Evolutionary conservation across 371 early-diverging fungal species (phyloP).

Genomic region (Umbelopsis sp.): DNA sequence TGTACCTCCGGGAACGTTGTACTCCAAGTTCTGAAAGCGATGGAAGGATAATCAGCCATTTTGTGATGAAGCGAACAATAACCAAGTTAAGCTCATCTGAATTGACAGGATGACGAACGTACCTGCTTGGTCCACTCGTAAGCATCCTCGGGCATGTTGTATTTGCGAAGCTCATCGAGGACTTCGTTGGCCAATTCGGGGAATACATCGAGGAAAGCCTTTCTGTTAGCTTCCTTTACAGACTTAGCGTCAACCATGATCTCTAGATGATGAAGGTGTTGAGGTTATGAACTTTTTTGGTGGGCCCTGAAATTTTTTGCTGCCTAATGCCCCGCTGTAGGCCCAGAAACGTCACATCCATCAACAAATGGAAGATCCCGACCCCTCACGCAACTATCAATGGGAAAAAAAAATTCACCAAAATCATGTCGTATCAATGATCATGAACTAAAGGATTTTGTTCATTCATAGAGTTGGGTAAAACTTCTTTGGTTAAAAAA

Average conservation of each 20-base stretch:
- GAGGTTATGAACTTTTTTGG: not conserved
- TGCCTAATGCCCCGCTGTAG: not conserved
- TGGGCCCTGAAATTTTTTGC: slow-evolving; percentile 19
- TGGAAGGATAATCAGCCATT: no score
- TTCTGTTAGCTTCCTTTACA: slow-evolving; percentile 57
- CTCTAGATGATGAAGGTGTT: slow-evolving; percentile 19
- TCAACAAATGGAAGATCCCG: no score
- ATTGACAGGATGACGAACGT: slow-evolving; percentile 7
- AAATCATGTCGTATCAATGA: no score
- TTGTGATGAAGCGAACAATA: no score
- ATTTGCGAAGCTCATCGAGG: slow-evolving; percentile 62
- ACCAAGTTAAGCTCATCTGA: no score
- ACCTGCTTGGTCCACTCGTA: slow-evolving; percentile 70
- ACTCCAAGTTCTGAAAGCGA: slow-evolving; percentile 60
- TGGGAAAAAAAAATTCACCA: no score
- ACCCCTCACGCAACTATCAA: no score
- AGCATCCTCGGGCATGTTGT: slow-evolving; percentile 77
- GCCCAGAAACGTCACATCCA: no score
- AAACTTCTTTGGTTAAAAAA: no score
- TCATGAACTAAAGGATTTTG: no score
- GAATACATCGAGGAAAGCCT: slow-evolving; percentile 64
- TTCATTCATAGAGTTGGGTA: no score
- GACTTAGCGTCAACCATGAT: slow-evolving; percentile 51
- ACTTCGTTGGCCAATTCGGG: slow-evolving; percentile 64
- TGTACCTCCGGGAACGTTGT: slow-evolving; percentile 84